Conservation (phyloP, 192 early-diverging fungal species). For the Rhizophagus sp. region DNA sequence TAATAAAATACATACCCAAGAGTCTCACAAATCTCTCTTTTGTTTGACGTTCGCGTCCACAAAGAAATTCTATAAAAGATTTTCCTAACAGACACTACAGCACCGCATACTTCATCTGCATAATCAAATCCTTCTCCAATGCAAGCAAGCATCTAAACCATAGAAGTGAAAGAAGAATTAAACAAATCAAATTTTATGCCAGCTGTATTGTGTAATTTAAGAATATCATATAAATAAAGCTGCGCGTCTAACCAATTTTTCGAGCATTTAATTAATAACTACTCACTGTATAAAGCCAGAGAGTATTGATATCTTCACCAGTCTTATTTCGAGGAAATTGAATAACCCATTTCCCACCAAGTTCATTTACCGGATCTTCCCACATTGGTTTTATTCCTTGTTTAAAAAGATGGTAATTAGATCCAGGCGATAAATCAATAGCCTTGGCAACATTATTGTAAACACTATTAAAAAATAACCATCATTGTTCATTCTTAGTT, state of each 20-base stretch:
- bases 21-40: conserved; percentile 45
- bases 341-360: conserved; percentile 92
- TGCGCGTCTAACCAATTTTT: background rate
- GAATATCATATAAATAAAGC: too few species aligned
- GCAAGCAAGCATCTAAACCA: conserved; percentile 75
- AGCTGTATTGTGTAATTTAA: conserved; percentile 19
- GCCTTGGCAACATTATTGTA: conserved; percentile 87
- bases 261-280: background rate
- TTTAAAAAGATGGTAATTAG: conserved; percentile 96
- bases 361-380: conserved; percentile 89
- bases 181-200: conserved; percentile 17
- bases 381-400: conserved; percentile 89
- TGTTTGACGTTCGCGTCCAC: conserved; percentile 73
- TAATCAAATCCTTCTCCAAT: conserved; percentile 86
- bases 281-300: conserved; percentile 83
- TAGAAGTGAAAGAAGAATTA: conserved; percentile 19
- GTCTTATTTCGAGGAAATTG: conserved; percentile 69
- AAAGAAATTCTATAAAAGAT: conserved; percentile 80
- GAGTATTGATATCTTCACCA: conserved; percentile 73
- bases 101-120: conserved; percentile 83
- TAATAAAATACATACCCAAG: conserved; percentile 52
- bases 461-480: conserved; percentile 45
- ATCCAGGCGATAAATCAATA: conserved; percentile 66
- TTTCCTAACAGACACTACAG: conserved; percentile 84
- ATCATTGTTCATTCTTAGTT: background rate